A percentile compares a stretch with the other conserved stretches of the same genome.
Conservation (phyloP, 352 stramenopile species). For the Aphanomyces invadans region DNA sequence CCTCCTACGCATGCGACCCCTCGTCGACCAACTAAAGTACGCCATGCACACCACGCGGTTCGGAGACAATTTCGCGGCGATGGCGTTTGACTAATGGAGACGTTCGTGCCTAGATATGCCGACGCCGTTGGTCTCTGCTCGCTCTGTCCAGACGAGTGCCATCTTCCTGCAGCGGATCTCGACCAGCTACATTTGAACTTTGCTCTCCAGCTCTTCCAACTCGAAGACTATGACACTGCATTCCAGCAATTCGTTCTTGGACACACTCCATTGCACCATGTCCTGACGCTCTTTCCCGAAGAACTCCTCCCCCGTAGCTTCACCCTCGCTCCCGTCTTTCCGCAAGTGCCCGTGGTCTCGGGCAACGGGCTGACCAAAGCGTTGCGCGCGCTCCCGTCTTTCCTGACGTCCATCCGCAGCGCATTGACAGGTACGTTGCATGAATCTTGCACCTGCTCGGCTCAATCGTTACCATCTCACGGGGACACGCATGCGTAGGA, state of each 20-base stretch:
- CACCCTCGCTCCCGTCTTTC: background rate
- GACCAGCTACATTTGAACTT: conserved; percentile 48
- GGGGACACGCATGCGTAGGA: conserved; percentile 6
- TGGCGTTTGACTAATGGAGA: background rate
- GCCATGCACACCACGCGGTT: conserved; percentile 33
- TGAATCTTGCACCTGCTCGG: background rate
- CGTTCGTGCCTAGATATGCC: conserved; percentile 13
- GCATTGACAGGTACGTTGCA: conserved; percentile 24
- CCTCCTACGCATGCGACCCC: conserved; percentile 43
- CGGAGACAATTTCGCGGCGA: conserved; percentile 4
- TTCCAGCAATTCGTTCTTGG: conserved; percentile 59
- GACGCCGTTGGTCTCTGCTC: conserved; percentile 60
- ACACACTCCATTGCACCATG: conserved; percentile 42
- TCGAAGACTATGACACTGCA: conserved; percentile 32
- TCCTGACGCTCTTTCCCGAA: conserved; percentile 57
- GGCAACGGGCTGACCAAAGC: background rate
- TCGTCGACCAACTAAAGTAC: conserved; percentile 45
- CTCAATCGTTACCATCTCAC: conserved; percentile 21
- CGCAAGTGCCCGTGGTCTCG: background rate
- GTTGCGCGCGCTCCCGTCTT: background rate
- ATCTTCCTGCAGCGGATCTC: conserved; percentile 46
- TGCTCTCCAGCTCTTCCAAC: conserved; percentile 48
- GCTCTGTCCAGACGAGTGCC: conserved; percentile 57
- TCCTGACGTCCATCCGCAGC: conserved; percentile 8
- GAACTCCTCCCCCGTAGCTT: conserved; percentile 58